Evolutionary conservation across 2,329 filamentous ascomycete species (phyloP).

Genomic region (Aspergillus puulaauensis): DNA sequence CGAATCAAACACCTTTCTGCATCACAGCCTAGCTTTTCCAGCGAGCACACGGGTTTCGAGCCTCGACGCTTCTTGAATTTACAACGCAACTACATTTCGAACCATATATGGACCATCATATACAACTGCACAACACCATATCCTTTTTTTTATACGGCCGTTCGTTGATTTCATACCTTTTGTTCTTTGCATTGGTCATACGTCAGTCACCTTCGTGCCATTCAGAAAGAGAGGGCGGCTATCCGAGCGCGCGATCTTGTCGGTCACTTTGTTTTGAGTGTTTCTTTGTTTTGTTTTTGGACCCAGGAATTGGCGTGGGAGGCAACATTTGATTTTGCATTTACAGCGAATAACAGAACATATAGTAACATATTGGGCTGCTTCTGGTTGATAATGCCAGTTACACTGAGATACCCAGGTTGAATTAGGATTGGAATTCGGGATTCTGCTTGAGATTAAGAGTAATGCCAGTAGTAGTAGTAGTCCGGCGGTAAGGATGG

Average conservation of each 20-base stretch:
- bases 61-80: neutral
- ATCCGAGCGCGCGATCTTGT: conserved; percentile 10
- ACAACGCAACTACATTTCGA: neutral
- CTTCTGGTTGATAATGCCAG: neutral
- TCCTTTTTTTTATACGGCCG: neutral
- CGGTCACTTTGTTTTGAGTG: neutral
- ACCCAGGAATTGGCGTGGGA: conserved; percentile 13
- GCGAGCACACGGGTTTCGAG: neutral
- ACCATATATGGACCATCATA: neutral
- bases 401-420: neutral
- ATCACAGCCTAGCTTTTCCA: neutral
- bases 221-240: conserved; percentile 11
- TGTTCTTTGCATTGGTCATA: neutral
- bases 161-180: neutral
- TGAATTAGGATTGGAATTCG: neutral
- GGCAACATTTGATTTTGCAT: conserved; percentile 20
- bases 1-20: neutral
- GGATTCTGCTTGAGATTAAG: neutral
- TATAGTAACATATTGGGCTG: conserved; percentile 3
- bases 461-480: neutral
- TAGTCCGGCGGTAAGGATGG: too few species aligned
- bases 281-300: neutral
- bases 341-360: conserved; percentile 15
- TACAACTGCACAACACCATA: neutral
- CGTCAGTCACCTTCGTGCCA: conserved; percentile 11